Evolutionary conservation across 1,284 basidiomycete genomes (phyloP).

Genomic region (Tylopilus sp.): DNA sequence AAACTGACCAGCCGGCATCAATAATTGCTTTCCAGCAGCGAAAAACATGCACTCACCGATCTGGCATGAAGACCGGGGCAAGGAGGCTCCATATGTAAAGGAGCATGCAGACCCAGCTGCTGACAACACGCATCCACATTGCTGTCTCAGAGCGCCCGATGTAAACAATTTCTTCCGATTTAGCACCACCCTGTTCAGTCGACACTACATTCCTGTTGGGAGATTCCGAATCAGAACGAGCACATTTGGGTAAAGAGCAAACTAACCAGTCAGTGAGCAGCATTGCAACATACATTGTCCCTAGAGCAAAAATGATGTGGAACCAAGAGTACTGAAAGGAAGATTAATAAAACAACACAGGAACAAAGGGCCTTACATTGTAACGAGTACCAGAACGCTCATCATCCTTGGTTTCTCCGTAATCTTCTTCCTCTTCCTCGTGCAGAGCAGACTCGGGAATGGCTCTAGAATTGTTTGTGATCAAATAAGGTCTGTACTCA

Average conservation of each 20-base stretch:
- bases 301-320: conserved; percentile 96
- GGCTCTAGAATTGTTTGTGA: conserved; percentile 46
- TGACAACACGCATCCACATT: conserved; percentile 99
- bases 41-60: conserved; percentile 48
- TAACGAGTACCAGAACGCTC: conserved; percentile 97
- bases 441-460: conserved; percentile 92
- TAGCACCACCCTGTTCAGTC: conserved; percentile 43
- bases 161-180: conserved; percentile 76
- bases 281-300: conserved; percentile 97
- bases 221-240: conserved; percentile 7
- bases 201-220: conserved; percentile 69
- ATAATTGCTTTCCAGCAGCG: not conserved
- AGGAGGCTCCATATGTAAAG: conserved; percentile 90
- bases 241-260: conserved; percentile 1
- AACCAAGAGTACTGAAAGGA: conserved; percentile 88
- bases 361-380: conserved; percentile 56
- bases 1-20: conserved; percentile 26
- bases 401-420: conserved; percentile 82
- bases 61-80: conserved; percentile 87
- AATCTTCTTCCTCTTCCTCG: conserved; percentile 63
- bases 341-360: conserved; percentile 1
- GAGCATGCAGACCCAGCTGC: conserved; percentile 90
- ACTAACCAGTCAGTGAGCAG: conserved; percentile 96
- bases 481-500: not conserved
- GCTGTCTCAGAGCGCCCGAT: conserved; percentile 94